Percentiles rank a stretch among this genome's conserved stretches.
These are phyloP conservation scores for Starmerella vaccinii DNA, from an alignment of 805 yeast species.

Conservation along the genomic window DNA sequence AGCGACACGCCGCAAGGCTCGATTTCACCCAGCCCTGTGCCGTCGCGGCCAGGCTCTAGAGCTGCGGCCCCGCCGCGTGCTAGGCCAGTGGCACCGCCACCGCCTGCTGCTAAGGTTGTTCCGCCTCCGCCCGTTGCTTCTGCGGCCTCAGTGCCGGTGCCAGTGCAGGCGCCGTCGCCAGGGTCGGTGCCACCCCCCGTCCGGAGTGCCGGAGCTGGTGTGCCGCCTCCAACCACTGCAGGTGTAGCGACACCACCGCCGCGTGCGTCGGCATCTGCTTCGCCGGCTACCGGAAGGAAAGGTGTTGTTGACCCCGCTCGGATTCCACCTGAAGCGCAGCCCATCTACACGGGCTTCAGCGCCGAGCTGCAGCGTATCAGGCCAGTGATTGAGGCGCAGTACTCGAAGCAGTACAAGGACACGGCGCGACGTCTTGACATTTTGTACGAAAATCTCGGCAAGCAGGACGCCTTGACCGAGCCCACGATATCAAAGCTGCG, in stretches of 20 bases:
- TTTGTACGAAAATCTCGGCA: constrained; percentile 67
- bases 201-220: constrained; percentile 25
- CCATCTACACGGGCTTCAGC: constrained; percentile 49
- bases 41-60: constrained; percentile 5
- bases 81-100: neutral
- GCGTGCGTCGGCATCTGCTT: constrained; percentile 21
- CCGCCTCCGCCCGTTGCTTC: constrained; percentile 18
- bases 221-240: constrained; percentile 8
- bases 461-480: constrained; percentile 38
- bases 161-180: neutral
- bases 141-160: constrained; percentile 20
- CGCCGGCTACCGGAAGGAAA: constrained; percentile 37
- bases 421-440: constrained; percentile 72
- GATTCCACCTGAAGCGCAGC: constrained; percentile 48
- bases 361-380: constrained; percentile 49
- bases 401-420: constrained; percentile 61
- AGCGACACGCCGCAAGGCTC: constrained; percentile 12
- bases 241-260: constrained; percentile 26
- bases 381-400: constrained; percentile 67
- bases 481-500: constrained; percentile 47
- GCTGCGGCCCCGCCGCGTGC: constrained; percentile 10
- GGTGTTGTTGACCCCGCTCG: constrained; percentile 36
- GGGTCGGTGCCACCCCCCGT: constrained; percentile 9
- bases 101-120: constrained; percentile 19
- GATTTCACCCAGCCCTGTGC: neutral